These are phyloP conservation scores for Physcomitrellopsis africana DNA, from an alignment of 225 moss, liverwort and hornwort species.

Conservation along the genomic window DNA sequence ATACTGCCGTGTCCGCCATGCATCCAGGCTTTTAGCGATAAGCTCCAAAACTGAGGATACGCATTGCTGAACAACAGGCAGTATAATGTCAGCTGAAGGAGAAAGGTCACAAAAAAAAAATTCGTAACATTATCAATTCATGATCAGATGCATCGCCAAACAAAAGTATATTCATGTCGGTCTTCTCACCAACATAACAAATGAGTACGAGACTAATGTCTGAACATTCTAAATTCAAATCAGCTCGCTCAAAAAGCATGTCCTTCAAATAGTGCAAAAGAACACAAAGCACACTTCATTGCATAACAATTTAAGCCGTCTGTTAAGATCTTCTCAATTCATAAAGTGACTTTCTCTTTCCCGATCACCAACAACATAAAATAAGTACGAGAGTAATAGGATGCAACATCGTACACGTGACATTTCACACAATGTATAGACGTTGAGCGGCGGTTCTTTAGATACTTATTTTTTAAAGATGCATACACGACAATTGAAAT, in stretches of 20 bases:
- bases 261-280: background rate
- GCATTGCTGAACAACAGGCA: conserved; percentile 79
- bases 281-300: conserved; percentile 3
- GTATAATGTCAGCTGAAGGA: conserved; percentile 2
- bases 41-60: conserved; percentile 96
- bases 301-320: background rate
- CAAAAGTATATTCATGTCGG: too few species aligned
- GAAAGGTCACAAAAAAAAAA: background rate
- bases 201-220: too few species aligned
- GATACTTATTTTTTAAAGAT: background rate
- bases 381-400: too few species aligned
- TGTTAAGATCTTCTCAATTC: background rate
- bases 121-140: background rate
- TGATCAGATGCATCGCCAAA: too few species aligned
- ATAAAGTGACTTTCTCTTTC: background rate
- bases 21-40: conserved; percentile 97
- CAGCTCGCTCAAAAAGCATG: background rate
- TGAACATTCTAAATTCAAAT: background rate
- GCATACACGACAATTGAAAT: too few species aligned
- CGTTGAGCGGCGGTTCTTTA: background rate
- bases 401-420: background rate
- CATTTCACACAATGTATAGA: background rate
- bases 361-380: background rate
- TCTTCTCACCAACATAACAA: too few species aligned
- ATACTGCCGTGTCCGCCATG: conserved; percentile 97